Conservation (phyloP, 139 green algal species). For the Chlorella sorokiniana region DNA sequence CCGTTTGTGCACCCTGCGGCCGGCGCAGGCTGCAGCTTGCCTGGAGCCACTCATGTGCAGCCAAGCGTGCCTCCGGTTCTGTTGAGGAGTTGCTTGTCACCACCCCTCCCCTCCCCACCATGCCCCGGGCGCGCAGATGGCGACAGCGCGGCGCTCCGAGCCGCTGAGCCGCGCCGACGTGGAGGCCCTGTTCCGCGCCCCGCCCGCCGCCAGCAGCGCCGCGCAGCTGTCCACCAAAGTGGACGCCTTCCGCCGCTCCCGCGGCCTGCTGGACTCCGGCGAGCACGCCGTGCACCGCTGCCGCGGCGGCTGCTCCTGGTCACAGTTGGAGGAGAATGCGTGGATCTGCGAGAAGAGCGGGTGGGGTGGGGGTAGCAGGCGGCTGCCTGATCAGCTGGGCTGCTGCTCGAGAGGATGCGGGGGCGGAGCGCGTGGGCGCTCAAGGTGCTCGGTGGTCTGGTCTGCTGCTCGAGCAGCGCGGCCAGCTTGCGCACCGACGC, state of each 20-base stretch:
- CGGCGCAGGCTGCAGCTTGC: not conserved
- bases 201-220: not conserved
- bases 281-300: conserved; percentile 1
- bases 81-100: not conserved
- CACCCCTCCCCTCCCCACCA: not conserved
- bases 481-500: no score
- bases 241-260: conserved; percentile 14
- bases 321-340: not conserved
- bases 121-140: conserved; percentile 5
- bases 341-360: conserved; percentile 31
- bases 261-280: not conserved
- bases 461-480: no score
- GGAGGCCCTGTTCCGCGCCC: conserved; percentile 6
- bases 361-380: not conserved
- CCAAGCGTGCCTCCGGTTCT: no score
- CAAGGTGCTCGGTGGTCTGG: no score
- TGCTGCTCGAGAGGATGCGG: no score
- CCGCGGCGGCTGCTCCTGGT: conserved; percentile 16
- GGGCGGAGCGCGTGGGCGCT: no score
- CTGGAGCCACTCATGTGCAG: no score
- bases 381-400: conserved; percentile 9
- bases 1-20: not conserved
- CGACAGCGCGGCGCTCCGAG: conserved; percentile 20
- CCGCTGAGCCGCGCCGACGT: not conserved
- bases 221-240: conserved; percentile 16